Conservation (phyloP, 2,329 filamentous ascomycete genomes). For the Diaporthe citrichinensis region DNA sequence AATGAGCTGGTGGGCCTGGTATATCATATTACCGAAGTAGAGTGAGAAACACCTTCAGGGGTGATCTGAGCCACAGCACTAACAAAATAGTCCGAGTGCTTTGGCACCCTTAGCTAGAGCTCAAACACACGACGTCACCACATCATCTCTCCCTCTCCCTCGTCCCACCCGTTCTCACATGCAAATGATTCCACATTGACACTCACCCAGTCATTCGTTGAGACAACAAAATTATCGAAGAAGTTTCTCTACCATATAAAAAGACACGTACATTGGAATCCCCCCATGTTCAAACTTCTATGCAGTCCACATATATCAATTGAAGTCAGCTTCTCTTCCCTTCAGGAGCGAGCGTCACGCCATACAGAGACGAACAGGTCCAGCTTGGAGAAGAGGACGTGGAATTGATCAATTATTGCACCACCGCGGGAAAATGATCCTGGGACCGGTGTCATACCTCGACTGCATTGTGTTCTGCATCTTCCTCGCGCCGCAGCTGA, state of each 20-base stretch:
- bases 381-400: neutral
- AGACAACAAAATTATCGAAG: neutral
- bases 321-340: neutral
- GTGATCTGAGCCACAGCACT: neutral
- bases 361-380: neutral
- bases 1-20: neutral
- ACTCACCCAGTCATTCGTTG: slow-evolving; percentile 9
- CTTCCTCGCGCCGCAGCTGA: slow-evolving; percentile 79
- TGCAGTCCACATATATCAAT: neutral
- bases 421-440: slow-evolving; percentile 70
- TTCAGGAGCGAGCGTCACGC: neutral
- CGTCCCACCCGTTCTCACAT: slow-evolving; percentile 13
- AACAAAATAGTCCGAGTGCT: slow-evolving; percentile 6
- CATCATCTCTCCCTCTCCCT: neutral
- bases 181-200: neutral
- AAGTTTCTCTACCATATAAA: neutral
- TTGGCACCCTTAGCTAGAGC: slow-evolving; percentile 4
- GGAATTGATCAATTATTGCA: too few relatives aligned
- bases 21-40: neutral
- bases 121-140: slow-evolving; percentile 37
- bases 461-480: slow-evolving; percentile 82
- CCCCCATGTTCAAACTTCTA: too few relatives aligned
- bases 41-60: neutral
- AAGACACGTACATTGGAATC: neutral
- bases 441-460: slow-evolving; percentile 80